Evolutionary conservation across 2,329 filamentous ascomycete species (phyloP).

Genomic region (Pestalotiopsis sp.): DNA sequence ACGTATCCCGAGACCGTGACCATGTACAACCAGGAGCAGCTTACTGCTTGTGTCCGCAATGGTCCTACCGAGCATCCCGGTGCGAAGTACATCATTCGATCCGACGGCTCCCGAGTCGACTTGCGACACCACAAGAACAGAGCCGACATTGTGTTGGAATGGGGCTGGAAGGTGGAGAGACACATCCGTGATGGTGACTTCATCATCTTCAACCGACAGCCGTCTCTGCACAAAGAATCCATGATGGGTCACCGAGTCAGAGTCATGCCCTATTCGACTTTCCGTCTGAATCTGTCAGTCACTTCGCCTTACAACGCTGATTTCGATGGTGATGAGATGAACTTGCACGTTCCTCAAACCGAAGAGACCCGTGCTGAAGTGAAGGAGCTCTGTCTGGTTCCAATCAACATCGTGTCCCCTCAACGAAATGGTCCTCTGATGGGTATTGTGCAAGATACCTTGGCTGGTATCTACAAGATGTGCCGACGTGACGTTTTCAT

Average conservation of each 20-base stretch:
- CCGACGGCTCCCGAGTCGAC: conserved; percentile 92
- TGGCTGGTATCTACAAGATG: conserved; percentile 96
- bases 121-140: conserved; percentile 90
- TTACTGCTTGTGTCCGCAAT: conserved; percentile 88
- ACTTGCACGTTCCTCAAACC: conserved; percentile 97
- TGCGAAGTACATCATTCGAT: conserved; percentile 93
- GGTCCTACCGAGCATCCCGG: conserved; percentile 94
- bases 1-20: conserved; percentile 98
- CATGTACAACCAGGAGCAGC: conserved; percentile 93
- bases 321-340: conserved; percentile 99
- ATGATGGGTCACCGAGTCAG: conserved; percentile 99
- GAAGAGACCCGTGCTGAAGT: conserved; percentile 97
- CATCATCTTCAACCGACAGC: conserved; percentile 99
- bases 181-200: conserved; percentile 96
- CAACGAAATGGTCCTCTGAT: conserved; percentile 96
- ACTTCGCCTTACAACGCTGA: conserved; percentile 99
- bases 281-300: conserved; percentile 95
- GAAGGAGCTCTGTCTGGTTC: conserved; percentile 94
- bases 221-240: conserved; percentile 98
- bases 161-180: conserved; percentile 98
- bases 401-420: conserved; percentile 95
- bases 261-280: conserved; percentile 99
- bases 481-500: conserved; percentile 91
- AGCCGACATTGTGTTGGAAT: conserved; percentile 83
- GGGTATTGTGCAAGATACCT: conserved; percentile 98